Conservation (phyloP, 148 eudicot genomes). For the Vaccinium darrowii region DNA sequence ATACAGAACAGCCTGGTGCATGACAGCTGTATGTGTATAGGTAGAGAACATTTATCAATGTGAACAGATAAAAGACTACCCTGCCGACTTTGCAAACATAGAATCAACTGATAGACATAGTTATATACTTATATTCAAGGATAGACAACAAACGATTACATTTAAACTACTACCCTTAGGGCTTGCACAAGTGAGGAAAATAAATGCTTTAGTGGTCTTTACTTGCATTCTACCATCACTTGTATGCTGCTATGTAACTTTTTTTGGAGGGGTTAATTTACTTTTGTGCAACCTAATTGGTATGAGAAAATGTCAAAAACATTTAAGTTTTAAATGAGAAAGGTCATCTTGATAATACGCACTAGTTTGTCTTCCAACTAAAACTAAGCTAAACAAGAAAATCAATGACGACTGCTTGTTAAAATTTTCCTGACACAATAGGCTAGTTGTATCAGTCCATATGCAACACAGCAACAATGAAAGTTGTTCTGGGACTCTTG, state of each 20-base stretch:
- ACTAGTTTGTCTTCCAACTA: not conserved
- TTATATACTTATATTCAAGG: not conserved
- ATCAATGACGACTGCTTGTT: not conserved
- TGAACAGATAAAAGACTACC: not conserved
- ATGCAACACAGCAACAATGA: not conserved
- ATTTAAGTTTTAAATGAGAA: not conserved
- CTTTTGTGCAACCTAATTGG: not conserved
- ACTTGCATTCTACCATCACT: not conserved
- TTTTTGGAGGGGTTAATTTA: not conserved
- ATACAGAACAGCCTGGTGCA: not conserved
- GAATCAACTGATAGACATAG: not conserved
- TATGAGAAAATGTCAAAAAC: not conserved
- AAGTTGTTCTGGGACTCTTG: slow-evolving; percentile 1
- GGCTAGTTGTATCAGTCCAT: slow-evolving; percentile 5
- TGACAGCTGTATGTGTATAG: not conserved
- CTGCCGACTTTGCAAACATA: not conserved
- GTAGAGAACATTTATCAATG: not conserved
- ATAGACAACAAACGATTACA: not conserved
- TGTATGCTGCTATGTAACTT: not conserved
- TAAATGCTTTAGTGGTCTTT: not conserved
- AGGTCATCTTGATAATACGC: not conserved
- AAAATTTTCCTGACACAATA: not conserved
- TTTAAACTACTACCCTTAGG: not conserved
- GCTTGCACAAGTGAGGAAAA: not conserved
- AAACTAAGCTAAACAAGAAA: not conserved